Conservation (phyloP, 2,329 filamentous ascomycete species). For the Paramyrothecium roridum region DNA sequence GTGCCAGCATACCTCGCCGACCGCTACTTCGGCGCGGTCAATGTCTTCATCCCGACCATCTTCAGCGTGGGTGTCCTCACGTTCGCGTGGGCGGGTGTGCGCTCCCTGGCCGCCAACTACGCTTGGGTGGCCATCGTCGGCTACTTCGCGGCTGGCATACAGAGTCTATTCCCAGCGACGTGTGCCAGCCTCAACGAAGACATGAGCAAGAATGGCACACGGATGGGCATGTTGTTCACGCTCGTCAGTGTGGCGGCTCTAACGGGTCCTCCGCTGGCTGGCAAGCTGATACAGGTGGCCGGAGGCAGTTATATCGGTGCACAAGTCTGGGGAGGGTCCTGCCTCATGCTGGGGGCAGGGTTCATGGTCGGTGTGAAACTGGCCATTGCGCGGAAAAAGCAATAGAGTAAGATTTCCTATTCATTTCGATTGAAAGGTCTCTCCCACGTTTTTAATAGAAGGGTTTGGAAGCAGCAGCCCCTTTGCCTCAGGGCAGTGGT, state of each 20-base stretch:
- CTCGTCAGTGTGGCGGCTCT: constrained; percentile 52
- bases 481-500: too few relatives aligned
- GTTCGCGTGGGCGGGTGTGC: constrained; percentile 52
- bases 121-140: constrained; percentile 63
- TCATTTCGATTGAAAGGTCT: too few relatives aligned
- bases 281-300: constrained; percentile 42
- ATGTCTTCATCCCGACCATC: constrained; percentile 50
- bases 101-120: constrained; percentile 35
- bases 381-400: constrained; percentile 20
- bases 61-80: constrained; percentile 42
- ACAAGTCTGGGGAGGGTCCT: constrained; percentile 46
- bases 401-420: too few relatives aligned
- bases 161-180: constrained; percentile 61
- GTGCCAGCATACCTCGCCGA: constrained; percentile 55
- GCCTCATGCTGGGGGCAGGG: constrained; percentile 37
- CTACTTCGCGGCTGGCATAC: constrained; percentile 59
- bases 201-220: constrained; percentile 48
- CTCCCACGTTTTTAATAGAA: too few relatives aligned
- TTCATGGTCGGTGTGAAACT: constrained; percentile 38
- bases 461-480: too few relatives aligned
- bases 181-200: constrained; percentile 46
- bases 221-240: constrained; percentile 60
- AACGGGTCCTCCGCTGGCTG: constrained; percentile 52
- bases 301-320: constrained; percentile 45
- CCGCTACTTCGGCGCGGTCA: constrained; percentile 49